Conservation (phyloP, 2,329 filamentous ascomycete genomes). For the Botrytis paeoniae region DNA sequence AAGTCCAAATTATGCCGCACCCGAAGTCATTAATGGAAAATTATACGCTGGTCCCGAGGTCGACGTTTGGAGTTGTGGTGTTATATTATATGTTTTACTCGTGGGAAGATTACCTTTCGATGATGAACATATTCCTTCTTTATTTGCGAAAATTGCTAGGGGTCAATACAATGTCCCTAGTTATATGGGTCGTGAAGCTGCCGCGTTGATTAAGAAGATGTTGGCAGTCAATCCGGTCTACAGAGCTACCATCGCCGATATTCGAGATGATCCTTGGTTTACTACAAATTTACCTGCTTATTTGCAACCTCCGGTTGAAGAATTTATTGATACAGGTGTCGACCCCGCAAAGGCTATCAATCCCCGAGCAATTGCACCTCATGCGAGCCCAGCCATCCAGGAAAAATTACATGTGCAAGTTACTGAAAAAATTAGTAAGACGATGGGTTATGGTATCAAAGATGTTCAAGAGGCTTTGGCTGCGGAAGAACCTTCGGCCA, state of each 20-base stretch:
- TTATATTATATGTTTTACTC: conserved; percentile 81
- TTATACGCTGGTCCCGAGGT: conserved; percentile 96
- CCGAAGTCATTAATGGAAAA: conserved; percentile 97
- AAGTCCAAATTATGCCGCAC: conserved; percentile 96
- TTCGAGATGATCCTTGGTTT: conserved; percentile 93
- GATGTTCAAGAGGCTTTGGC: conserved; percentile 94
- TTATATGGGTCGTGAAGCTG: conserved; percentile 84
- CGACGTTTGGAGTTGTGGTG: conserved; percentile 96
- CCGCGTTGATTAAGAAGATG: conserved; percentile 84
- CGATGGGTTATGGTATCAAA: conserved; percentile 93
- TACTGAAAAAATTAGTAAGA: conserved; percentile 92
- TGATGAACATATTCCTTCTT: conserved; percentile 94
- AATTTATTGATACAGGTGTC: conserved; percentile 90
- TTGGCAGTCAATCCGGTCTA: conserved; percentile 92
- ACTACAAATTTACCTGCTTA: conserved; percentile 81
- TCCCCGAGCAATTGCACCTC: conserved; percentile 74
- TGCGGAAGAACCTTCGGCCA: conserved; percentile 90
- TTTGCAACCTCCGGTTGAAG: conserved; percentile 80
- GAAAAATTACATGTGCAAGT: conserved; percentile 90
- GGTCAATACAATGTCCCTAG: conserved; percentile 90
- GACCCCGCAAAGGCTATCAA: conserved; percentile 90
- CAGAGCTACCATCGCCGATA: conserved; percentile 89
- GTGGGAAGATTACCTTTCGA: conserved; percentile 89
- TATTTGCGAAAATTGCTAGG: conserved; percentile 96
- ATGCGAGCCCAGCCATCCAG: conserved; percentile 73